phyloP scores from a whole-genome alignment of 441 rosid genomes.

The Euphorbia schlechtendalii region DNA sequence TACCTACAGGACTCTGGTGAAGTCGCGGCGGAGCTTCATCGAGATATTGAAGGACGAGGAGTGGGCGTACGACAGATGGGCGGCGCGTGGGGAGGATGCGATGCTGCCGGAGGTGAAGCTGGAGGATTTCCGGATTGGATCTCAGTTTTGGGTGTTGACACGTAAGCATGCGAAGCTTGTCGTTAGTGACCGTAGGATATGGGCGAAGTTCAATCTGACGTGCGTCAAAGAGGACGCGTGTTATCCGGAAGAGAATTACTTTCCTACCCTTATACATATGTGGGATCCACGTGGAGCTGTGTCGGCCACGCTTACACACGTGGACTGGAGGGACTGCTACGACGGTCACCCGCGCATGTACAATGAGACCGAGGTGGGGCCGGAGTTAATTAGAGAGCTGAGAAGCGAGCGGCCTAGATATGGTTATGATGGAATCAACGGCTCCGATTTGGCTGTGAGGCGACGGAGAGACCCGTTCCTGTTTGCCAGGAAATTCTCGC shows the following conservation, averaged over 20 bases:
- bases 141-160: constrained; percentile 74
- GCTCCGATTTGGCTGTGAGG: constrained; percentile 29
- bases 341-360: constrained; percentile 75
- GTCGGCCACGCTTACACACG: constrained; percentile 62
- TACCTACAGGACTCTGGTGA: constrained; percentile 34
- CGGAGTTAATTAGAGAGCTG: constrained; percentile 36
- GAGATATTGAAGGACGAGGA: constrained; percentile 51
- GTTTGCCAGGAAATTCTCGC: constrained; percentile 62
- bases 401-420: constrained; percentile 42
- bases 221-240: constrained; percentile 45
- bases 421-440: constrained; percentile 44
- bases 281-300: constrained; percentile 45
- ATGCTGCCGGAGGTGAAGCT: constrained; percentile 67
- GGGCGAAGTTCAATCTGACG: constrained; percentile 53
- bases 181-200: constrained; percentile 41
- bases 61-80: constrained; percentile 56
- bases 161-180: constrained; percentile 60
- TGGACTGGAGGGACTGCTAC: constrained; percentile 44
- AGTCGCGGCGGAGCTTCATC: constrained; percentile 49
- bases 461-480: constrained; percentile 38
- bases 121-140: constrained; percentile 68
- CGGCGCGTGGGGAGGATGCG: constrained; percentile 56
- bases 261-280: constrained; percentile 69
- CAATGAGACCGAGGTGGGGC: constrained; percentile 35
- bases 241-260: constrained; percentile 67